Base-by-base conservation (phyloP, 2,329 filamentous ascomycete genomes). In the Ceratocystis colombiana region DNA sequence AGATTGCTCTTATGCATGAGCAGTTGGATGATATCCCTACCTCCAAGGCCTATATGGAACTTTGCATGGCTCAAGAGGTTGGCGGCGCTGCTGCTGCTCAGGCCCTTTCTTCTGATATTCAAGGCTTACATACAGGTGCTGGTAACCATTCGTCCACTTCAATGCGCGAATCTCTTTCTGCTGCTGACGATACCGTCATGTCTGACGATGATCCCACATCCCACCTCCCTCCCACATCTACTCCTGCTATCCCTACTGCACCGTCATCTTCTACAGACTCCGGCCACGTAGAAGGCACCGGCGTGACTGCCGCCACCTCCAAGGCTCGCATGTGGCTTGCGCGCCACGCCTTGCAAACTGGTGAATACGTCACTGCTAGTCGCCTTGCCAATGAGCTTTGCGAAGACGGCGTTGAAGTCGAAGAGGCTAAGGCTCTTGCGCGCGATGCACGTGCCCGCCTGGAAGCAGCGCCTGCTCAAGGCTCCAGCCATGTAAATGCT, bases 241-340 rank as follows among this genome's bases (percentile, higher is more conserved):
- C 57, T 6, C 41, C 59, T 7, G 22, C 62, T 8, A 30, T 50
- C 28, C 37, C 37, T 25, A 5, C 59, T 28, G 48, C 45, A 7
- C 37, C 62, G 17, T 25, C 62, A 37, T 41, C 64, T 5, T 61
- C 68, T 2, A 1, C 17, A 17, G 55, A 59, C 25, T 76, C 75
- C 5, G 71, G 71, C 1, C 75, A 72, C 15, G 70, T 70, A 12
- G 79, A 83, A 67, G 84, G 90, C 0, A 90, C 90, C 0, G 93
- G 93, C 0, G 92, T 96, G 1, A 97, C 93, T 5, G 85, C 87
- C 3, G 91, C 92, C 20, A 99, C 94, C 6, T 94, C 89, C 71
- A 95, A 91, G 73, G 94, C 94, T 5, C 83, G 94, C 25, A 85
- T 96, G 80, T 99, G 94, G 94, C 83, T 99, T 66, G 94, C 94